Base-by-base conservation (phyloP, 2,329 filamentous ascomycete genomes). In the Ascochyta koolunga region DNA sequence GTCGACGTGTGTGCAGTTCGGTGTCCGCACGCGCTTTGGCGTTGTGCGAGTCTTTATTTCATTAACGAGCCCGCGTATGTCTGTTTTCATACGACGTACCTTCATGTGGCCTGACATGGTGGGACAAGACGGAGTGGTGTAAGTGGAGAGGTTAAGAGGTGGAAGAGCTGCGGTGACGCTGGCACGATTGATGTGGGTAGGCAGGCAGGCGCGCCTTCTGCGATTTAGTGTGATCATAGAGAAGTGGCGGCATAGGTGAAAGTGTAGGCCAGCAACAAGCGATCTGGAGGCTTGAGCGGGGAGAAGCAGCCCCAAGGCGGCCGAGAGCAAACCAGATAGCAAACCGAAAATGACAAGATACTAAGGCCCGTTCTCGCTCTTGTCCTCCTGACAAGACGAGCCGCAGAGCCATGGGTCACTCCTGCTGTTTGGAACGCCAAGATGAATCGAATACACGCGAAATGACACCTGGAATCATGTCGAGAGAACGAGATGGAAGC, bases 1-100 rank as follows among this genome's bases (percentile, higher is more conserved):
- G 50, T 81, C 86, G 39, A 86, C 75, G 67, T 93, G 89, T 2
- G 85, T 89, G 72, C 89, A 92, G 54, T 71, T 74, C 35, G 70
- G 69, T 19, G 59, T 49, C 36, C 60, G 60, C 21, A 51, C 37
- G 31, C 57, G 66, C 58, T 59, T 66, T 35, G 60, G 50, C 52
- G 62, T 64, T 16, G 46, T 56, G 53, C 57, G 60, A n/a, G 50
- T 16, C 65, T 65, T 58, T 40, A 54, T 37, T n/a, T 40, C n/a
- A 41, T 69, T 40, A 65, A 55, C 54, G 25, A 31, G 37, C 10
- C 15, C 27, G 33, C 1, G 18, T 29, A 32, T 25, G 15, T 32
- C 8, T 13, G n/a, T 18, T 10, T 18, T n/a, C 11, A 31, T 7
- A 24, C 5, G 19, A 15, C 24, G 13, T 50, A 54, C 51, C 40